A percentile compares a stretch with the other conserved stretches of the same genome.
These are phyloP conservation scores for Paracorniculantispora psalliotae DNA, from an alignment of 2,329 filamentous ascomycete genomes.

Conservation along the genomic window DNA sequence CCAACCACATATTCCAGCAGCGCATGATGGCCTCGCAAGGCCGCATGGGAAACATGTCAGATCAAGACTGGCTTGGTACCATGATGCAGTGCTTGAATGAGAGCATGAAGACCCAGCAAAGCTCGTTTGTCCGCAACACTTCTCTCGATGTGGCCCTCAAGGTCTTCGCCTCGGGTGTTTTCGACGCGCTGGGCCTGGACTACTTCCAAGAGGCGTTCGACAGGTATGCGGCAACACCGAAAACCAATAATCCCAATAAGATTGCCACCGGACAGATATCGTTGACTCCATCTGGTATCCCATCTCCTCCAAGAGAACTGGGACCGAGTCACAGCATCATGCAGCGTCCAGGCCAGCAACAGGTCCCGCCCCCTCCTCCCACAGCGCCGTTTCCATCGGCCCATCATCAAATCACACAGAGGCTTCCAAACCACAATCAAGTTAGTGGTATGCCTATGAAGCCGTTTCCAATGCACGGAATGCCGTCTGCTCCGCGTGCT, in stretches of 20 bases:
- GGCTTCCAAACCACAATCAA: not conserved
- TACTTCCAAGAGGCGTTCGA: constrained; percentile 3
- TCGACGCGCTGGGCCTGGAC: not conserved
- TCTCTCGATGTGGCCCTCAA: constrained; percentile 3
- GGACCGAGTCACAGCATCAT: not conserved
- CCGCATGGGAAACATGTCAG: not conserved
- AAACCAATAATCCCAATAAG: not conserved
- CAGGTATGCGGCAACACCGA: not conserved
- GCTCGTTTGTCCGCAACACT: constrained; percentile 1
- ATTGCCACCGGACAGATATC: not conserved
- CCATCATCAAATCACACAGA: not conserved
- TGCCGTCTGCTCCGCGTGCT: not conserved
- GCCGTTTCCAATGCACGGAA: not conserved
- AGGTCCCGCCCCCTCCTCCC: not conserved
- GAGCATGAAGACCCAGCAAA: constrained; percentile 2
- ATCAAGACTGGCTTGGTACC: constrained; percentile 1
- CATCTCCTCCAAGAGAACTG: constrained; percentile 3
- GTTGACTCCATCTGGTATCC: constrained; percentile 6
- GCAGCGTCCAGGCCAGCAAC: not conserved
- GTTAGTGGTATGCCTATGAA: no score
- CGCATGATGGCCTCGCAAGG: constrained; percentile 1
- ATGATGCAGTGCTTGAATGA: constrained; percentile 11
- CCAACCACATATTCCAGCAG: constrained; percentile 11
- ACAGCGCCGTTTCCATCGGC: not conserved
- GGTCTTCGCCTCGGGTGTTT: not conserved